Evolutionary conservation across 2,329 filamentous ascomycete genomes (phyloP).

Genomic region (Curvularia lunata): DNA sequence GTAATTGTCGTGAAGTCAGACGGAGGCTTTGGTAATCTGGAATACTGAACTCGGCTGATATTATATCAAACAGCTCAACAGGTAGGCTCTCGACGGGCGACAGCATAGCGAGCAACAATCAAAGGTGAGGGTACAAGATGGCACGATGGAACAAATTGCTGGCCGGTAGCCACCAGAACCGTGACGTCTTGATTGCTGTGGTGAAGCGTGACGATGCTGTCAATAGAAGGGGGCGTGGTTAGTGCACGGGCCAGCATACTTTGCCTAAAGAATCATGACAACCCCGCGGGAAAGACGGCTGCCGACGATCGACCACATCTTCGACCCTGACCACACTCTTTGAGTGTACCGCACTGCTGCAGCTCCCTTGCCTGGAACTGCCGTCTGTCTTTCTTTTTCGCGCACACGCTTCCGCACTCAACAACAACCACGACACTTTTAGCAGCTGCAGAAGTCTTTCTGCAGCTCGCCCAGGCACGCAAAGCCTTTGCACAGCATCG

Average conservation of each 20-base stretch:
- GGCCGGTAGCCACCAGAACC: background rate
- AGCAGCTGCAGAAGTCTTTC: slow-evolving; percentile 6
- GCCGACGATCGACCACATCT: slow-evolving; percentile 3
- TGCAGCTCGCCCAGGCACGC: slow-evolving; percentile 9
- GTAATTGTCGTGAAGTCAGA: slow-evolving; percentile 32
- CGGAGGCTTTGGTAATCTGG: slow-evolving; percentile 29
- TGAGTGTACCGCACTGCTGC: slow-evolving; percentile 4
- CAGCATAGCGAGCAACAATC: slow-evolving; percentile 20
- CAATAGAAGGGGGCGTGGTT: background rate
- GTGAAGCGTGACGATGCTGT: background rate
- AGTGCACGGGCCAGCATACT: slow-evolving; percentile 1
- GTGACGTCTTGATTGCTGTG: background rate
- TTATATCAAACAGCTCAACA: slow-evolving; percentile 38
- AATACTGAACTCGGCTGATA: slow-evolving; percentile 26
- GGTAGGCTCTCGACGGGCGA: slow-evolving; percentile 37
- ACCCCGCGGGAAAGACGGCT: slow-evolving; percentile 16
- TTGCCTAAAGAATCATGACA: slow-evolving; percentile 10
- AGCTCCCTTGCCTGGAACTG: slow-evolving; percentile 2
- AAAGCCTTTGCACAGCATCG: slow-evolving; percentile 4
- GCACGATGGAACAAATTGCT: background rate
- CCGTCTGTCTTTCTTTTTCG: slow-evolving; percentile 1
- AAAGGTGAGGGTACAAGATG: background rate
- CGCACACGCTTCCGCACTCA: background rate
- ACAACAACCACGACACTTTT: background rate
- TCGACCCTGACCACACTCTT: slow-evolving; percentile 15